phyloP scores from a whole-genome alignment of 1,284 basidiomycete genomes.

The Wallemia hederae region DNA sequence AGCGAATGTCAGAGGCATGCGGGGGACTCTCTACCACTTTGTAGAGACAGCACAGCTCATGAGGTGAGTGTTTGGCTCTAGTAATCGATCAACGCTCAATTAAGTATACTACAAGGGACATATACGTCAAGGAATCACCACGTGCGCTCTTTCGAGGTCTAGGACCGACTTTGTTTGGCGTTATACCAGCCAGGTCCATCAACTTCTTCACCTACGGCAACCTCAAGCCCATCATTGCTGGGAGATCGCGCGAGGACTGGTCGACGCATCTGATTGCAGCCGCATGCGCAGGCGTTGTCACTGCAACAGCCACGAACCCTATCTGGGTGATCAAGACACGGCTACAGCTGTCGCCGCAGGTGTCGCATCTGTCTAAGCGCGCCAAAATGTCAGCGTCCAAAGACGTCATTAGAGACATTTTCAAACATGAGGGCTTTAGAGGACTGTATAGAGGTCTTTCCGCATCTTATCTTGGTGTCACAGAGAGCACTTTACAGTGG shows the following conservation, averaged over 20 bases:
- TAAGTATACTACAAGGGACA: conserved; percentile 27
- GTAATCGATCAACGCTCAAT: background rate
- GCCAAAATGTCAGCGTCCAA: conserved; percentile 27
- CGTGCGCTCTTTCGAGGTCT: conserved; percentile 80
- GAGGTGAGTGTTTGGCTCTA: conserved; percentile 24
- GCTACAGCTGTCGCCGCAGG: conserved; percentile 30
- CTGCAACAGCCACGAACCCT: conserved; percentile 74
- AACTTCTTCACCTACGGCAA: conserved; percentile 98
- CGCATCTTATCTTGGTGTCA: conserved; percentile 82
- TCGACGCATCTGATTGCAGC: conserved; percentile 64
- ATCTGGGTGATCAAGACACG: conserved; percentile 98
- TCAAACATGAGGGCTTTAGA: conserved; percentile 47
- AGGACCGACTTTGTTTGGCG: conserved; percentile 77
- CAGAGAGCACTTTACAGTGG: conserved; percentile 95
- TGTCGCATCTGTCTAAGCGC: conserved; percentile 8
- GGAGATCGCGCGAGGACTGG: conserved; percentile 48
- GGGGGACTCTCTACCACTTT: conserved; percentile 57
- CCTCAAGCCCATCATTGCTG: conserved; percentile 67
- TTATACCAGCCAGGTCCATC: conserved; percentile 67
- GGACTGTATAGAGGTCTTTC: conserved; percentile 88
- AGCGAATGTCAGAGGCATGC: conserved; percentile 13
- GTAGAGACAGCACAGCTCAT: conserved; percentile 79
- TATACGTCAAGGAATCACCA: conserved; percentile 66
- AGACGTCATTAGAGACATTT: conserved; percentile 35
- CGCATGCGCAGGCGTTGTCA: conserved; percentile 50